Conservation (phyloP, 805 yeast genomes). For the Yarrowia sp. region DNA sequence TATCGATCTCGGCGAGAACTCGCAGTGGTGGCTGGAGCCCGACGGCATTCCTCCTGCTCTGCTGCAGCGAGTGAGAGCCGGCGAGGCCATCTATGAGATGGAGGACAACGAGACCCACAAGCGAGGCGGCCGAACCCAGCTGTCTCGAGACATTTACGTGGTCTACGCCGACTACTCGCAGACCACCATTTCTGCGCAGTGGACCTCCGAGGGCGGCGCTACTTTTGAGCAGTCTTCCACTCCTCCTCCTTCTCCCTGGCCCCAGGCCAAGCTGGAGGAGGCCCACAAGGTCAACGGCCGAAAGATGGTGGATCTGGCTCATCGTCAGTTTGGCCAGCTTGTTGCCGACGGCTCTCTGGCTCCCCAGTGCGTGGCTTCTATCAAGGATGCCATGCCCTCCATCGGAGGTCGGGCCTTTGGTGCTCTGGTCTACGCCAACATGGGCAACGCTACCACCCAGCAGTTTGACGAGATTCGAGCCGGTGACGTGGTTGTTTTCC, state of each 20-base stretch:
- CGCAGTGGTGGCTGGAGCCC: slow-evolving; percentile 66
- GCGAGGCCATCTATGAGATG: slow-evolving; percentile 59
- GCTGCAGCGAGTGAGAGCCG: slow-evolving; percentile 41
- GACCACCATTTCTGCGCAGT: slow-evolving; percentile 56
- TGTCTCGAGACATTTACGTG: slow-evolving; percentile 65
- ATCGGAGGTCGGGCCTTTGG: slow-evolving; percentile 74
- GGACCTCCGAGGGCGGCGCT: slow-evolving; percentile 49
- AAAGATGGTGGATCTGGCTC: slow-evolving; percentile 48
- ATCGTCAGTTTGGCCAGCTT: slow-evolving; percentile 36
- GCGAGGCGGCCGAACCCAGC: slow-evolving; percentile 53
- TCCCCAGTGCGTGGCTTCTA: slow-evolving; percentile 38
- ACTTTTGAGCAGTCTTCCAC: slow-evolving; percentile 39
- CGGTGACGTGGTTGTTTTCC: slow-evolving; percentile 80
- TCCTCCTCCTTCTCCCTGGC: slow-evolving; percentile 47
- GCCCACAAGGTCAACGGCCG: slow-evolving; percentile 54
- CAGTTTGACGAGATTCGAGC: slow-evolving; percentile 64
- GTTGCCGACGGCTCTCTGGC: slow-evolving; percentile 35
- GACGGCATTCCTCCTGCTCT: slow-evolving; percentile 56
- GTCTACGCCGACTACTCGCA: slow-evolving; percentile 73
- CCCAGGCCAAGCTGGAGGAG: slow-evolving; percentile 50
- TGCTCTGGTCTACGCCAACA: slow-evolving; percentile 59
- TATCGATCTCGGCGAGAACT: slow-evolving; percentile 40
- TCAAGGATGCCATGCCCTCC: slow-evolving; percentile 51
- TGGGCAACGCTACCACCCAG: slow-evolving; percentile 49
- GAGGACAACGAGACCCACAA: slow-evolving; percentile 57